These are phyloP conservation scores for Malania oleifera DNA, from an alignment of 164 flowering plant genomes.

Conservation along the genomic window DNA sequence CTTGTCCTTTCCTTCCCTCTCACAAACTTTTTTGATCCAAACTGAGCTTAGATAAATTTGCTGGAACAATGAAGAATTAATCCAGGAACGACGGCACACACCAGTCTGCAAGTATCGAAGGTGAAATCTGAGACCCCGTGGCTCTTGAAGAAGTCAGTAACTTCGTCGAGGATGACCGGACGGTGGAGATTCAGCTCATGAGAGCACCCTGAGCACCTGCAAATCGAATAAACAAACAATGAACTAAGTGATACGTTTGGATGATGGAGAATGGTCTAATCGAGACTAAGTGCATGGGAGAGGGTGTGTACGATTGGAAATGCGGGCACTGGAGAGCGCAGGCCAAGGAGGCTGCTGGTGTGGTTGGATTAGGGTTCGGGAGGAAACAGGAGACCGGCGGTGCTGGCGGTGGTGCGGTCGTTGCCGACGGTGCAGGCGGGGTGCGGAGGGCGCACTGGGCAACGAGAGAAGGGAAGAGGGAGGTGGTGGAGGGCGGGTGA, in stretches of 20 bases:
- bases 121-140: conserved; percentile 57
- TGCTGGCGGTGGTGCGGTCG: conserved; percentile 2
- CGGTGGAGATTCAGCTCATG: conserved; percentile 73
- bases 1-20: too few species aligned
- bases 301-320: conserved; percentile 60
- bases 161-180: conserved; percentile 61
- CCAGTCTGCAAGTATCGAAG: conserved; percentile 67
- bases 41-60: too few species aligned
- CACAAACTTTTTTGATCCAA: too few species aligned
- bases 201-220: conserved; percentile 88
- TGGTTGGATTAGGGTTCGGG: conserved; percentile 16
- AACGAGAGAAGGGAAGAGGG: conserved; percentile 28
- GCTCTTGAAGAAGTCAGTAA: conserved; percentile 47
- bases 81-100: conserved; percentile 9
- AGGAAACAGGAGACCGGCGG: conserved; percentile 11
- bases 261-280: too few species aligned
- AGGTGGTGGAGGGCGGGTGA: conserved; percentile 16
- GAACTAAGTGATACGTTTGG: too few species aligned
- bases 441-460: conserved; percentile 12
- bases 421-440: conserved; percentile 15
- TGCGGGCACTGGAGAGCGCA: conserved; percentile 83
- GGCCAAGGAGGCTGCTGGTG: conserved; percentile 29
- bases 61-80: background rate
- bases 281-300: background rate
- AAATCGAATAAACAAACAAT: conserved; percentile 1